Evolutionary conservation across 768 basidiomycete genomes (phyloP).

Genomic region (Wakefieldia striispora): DNA sequence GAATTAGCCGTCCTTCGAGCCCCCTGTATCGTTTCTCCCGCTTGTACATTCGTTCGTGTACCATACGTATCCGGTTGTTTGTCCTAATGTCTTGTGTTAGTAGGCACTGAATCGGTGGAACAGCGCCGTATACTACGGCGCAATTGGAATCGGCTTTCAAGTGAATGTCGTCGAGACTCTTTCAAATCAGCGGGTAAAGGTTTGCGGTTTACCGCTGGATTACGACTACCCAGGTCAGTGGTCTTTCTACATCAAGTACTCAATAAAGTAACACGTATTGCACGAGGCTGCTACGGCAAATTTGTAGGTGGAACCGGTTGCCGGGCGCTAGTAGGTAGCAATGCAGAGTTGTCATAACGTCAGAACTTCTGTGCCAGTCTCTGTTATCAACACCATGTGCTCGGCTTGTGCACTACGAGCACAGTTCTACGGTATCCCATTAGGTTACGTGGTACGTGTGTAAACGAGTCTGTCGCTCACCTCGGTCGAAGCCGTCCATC

Average conservation of each 20-base stretch:
- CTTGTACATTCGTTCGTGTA: constrained; percentile 5
- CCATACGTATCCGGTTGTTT: constrained; percentile 1
- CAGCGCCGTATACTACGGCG: not conserved
- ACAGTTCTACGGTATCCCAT: constrained; percentile 55
- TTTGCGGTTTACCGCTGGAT: too few species aligned
- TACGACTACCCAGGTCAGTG: too few species aligned
- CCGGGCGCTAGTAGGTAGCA: not conserved
- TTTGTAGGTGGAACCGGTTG: too few species aligned
- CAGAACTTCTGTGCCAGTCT: constrained; percentile 73
- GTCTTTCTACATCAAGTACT: too few species aligned
- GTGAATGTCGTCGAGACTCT: too few species aligned
- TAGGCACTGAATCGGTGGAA: too few species aligned
- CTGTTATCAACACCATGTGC: constrained; percentile 84
- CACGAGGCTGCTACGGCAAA: too few species aligned
- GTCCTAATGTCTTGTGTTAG: too few species aligned
- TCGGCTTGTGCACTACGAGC: constrained; percentile 84
- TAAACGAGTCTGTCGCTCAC: constrained; percentile 36
- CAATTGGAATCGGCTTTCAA: too few species aligned
- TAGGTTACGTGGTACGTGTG: constrained; percentile 1
- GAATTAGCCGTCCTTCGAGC: not conserved
- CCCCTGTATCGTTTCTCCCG: not conserved
- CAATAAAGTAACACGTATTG: too few species aligned
- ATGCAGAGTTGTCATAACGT: constrained; percentile 40
- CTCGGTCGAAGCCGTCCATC: constrained; percentile 91
- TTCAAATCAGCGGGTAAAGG: too few species aligned